Base-by-base conservation (phyloP, 2,329 filamentous ascomycete genomes). In the Sporothrix pseudoabietina region DNA sequence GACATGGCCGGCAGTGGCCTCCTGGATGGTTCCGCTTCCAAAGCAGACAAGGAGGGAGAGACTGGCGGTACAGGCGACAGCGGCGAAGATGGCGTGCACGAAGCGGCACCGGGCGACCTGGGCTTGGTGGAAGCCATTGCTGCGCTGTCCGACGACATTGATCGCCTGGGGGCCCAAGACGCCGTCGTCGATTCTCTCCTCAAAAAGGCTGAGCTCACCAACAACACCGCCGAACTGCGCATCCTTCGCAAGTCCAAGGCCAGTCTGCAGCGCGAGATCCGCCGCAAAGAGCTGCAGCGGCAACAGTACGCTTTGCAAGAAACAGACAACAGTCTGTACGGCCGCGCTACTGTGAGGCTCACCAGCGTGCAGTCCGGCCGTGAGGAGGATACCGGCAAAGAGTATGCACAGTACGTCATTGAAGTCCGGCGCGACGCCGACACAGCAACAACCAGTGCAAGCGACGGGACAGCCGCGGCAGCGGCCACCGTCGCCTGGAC, bases 291-390 rank as follows among this genome's bases (percentile, higher is more conserved):
- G 81, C 88, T 99, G 79, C 96, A 99, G 80, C 89, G 94, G 71
- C 96, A 97, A 81, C 97, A 99, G 80, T 99, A 99, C 78, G 93
- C 97, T 63, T 90, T 98, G 8, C 96, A 99, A 82, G 96, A 99
- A 82, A 98, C 94, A 79, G 97, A 99, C 80, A 99, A 97, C 81
- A 97, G 94, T 80, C 85, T 99, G 32, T 98, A 97, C 78, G 96
- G 96, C 2, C 92, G 95, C 22, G 95, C 96, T 2, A 93, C 90
- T 0, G 90, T 98, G 78, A 92, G 89, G 77, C 98, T 99, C 80
- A 96, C 96, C 79, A 93, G 93, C 0, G 94, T 97, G 71, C 94
- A 97, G 83, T 93, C 98, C 16, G 95, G 94, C 6, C 91, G 90
- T 75, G 96, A 98, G 76, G 92, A 95, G 39, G 94, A 68, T 26